Conservation (phyloP, 116 monocot species). For the Papilionanthe hybrid region DNA sequence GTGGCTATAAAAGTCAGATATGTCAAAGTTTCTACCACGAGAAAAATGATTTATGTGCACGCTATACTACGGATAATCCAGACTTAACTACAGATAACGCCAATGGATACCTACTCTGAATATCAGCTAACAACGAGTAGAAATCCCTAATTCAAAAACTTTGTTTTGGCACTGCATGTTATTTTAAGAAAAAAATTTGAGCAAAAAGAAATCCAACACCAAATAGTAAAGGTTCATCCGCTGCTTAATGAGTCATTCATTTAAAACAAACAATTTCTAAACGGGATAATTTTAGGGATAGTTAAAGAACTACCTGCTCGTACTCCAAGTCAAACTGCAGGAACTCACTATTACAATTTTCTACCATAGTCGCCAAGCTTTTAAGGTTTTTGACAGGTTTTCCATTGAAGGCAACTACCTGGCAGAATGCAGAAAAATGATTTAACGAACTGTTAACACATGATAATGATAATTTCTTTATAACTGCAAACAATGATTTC, state of each 20-base stretch:
- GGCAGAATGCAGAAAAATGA: not conserved
- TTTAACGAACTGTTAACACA: not conserved
- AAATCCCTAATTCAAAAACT: not conserved
- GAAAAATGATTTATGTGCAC: too few relatives aligned
- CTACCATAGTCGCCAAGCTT: conserved; percentile 76
- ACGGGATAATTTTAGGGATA: not conserved
- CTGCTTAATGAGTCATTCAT: not conserved
- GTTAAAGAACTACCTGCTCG: conserved; percentile 57
- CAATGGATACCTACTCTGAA: not conserved
- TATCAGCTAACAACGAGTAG: not conserved
- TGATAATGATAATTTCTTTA: not conserved
- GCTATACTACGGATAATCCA: not conserved
- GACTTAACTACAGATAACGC: not conserved
- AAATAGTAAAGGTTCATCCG: conserved; percentile 2
- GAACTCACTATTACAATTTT: conserved; percentile 69
- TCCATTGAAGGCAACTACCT: conserved; percentile 85
- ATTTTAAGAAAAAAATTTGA: not conserved
- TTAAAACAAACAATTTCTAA: not conserved
- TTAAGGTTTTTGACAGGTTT: conserved; percentile 86
- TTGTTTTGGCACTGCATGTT: not conserved
- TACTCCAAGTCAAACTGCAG: conserved; percentile 91
- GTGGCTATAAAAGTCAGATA: not conserved
- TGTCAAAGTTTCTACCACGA: not conserved
- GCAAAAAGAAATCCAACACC: not conserved
- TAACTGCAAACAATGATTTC: not conserved